These are phyloP conservation scores for Salix suchowensis DNA, from an alignment of 345 rosid species.

Conservation along the genomic window DNA sequence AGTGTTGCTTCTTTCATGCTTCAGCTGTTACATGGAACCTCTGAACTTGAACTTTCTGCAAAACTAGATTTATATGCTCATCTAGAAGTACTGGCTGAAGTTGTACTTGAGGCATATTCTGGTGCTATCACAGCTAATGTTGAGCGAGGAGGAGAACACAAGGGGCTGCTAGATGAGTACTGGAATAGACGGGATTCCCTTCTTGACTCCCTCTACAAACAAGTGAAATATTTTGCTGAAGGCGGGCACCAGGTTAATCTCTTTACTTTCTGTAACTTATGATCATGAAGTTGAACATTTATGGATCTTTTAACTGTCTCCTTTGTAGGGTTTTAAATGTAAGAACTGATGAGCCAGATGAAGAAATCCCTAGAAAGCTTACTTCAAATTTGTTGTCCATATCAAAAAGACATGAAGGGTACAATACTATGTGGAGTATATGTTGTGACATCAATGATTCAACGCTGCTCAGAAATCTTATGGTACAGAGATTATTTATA, in stretches of 20 bases:
- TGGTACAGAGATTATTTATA: background rate
- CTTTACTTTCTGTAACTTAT: conserved; percentile 10
- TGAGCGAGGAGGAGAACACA: conserved; percentile 67
- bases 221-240: conserved; percentile 49
- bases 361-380: conserved; percentile 53
- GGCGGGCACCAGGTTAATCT: conserved; percentile 48
- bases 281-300: background rate
- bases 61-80: conserved; percentile 53
- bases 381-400: conserved; percentile 60
- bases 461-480: conserved; percentile 47
- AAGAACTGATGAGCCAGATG: conserved; percentile 35
- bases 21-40: conserved; percentile 49
- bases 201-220: conserved; percentile 62
- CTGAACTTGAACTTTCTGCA: conserved; percentile 51
- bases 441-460: conserved; percentile 84
- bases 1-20: conserved; percentile 69
- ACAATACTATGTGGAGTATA: conserved; percentile 74
- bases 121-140: conserved; percentile 65
- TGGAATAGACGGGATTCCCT: conserved; percentile 71
- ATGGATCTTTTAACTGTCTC: conserved; percentile 11
- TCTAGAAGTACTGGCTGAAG: conserved; percentile 59
- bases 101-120: conserved; percentile 65
- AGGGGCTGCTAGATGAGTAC: conserved; percentile 63
- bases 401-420: conserved; percentile 78
- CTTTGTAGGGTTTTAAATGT: conserved; percentile 51